Base-by-base conservation (phyloP, 129 eudicot genomes). In the Oenanthe sinensis region DNA sequence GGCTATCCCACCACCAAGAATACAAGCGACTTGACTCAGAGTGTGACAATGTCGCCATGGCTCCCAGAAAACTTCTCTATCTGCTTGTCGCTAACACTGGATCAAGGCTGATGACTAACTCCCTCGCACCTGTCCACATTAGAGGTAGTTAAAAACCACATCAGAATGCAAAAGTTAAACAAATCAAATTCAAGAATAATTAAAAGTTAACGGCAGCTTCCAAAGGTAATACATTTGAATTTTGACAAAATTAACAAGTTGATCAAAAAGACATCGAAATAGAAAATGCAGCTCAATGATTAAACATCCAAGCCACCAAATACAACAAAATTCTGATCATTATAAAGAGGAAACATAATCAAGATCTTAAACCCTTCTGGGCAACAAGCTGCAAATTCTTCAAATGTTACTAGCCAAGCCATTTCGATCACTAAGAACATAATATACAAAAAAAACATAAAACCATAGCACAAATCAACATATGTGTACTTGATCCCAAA, bases 1-100 rank as follows among this genome's bases (percentile, higher is more conserved):
- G 99, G 87, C 99, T 96, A 79, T 96, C 99, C 99, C 99, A 96
- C 99, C 95, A 92, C 99, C 99, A 96, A 68, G 99, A 96, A 79
- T 96, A 96, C 86, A 77, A 70, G 75, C 93, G 92, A 81, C 95
- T 92, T 60, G 96, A 85, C 24, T 92, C 97, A 0, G 97, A 85
- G 65, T 87, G 84, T 24, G 78, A 52, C 82, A 82, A 75, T 75
- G 85, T 67, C n/a, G 91, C 89, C 95, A 90, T 89, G 81, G 81
- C 83, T 83, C 86, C 67, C 70, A 78, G 20, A 73, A 36, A 45
- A 44, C 79, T 78, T 80, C 76, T 47, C 78, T 63, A 68, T 79
- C 44, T 67, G 67, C 83, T 80, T 67, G 81, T 78, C 71, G 63
- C 37, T 67, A 62, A 63, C 39, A 13, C 60, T 4, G 8, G 79